A percentile compares a stretch with the other conserved stretches of the same genome.
These are phyloP conservation scores for Cyanidiococcus yangmingshanensis DNA, from an alignment of 23 red algal genomes.

Conservation along the genomic window DNA sequence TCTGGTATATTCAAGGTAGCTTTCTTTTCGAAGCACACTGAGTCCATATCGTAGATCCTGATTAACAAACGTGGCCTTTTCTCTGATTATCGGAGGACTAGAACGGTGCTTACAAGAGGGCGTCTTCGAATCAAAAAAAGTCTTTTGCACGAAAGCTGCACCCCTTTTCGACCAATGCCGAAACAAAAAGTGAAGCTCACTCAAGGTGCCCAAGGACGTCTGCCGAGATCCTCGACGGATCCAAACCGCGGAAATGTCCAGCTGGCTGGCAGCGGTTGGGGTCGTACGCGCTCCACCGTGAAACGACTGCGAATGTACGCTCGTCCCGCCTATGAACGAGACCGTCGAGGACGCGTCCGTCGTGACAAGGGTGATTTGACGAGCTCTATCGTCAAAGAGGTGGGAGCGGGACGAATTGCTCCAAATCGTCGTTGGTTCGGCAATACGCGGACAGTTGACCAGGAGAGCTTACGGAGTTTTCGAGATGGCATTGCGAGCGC, in stretches of 20 bases:
- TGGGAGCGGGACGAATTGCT: constrained; percentile 66
- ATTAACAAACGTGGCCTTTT: too few relatives aligned
- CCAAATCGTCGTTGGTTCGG: constrained; percentile 97
- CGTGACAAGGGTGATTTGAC: constrained; percentile 65
- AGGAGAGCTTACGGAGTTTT: constrained; percentile 51
- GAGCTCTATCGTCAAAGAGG: constrained; percentile 28
- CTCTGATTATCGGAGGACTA: too few relatives aligned
- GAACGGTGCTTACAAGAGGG: too few relatives aligned
- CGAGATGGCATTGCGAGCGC: constrained; percentile 57
- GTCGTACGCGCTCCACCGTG: constrained; percentile 52
- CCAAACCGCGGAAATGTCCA: constrained; percentile 43
- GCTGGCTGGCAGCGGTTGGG: constrained; percentile 27
- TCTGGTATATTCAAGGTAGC: too few relatives aligned
- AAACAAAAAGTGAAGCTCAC: constrained; percentile 10
- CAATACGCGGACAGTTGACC: constrained; percentile 75
- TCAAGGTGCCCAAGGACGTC: constrained; percentile 6
- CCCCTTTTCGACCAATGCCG: constrained; percentile 11
- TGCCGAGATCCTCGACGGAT: constrained; percentile 30
- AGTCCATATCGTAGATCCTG: too few relatives aligned
- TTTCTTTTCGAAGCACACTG: too few relatives aligned
- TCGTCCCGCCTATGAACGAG: constrained; percentile 49
- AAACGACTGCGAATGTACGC: constrained; percentile 77
- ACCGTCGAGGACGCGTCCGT: constrained; percentile 55
- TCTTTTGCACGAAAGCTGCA: background rate
- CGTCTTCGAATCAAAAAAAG: too few relatives aligned